Percentiles rank a stretch among this genome's conserved stretches.
These are phyloP conservation scores for Zymoseptoria tritici DNA, from an alignment of 2,329 filamentous ascomycete genomes.

Conservation along the genomic window DNA sequence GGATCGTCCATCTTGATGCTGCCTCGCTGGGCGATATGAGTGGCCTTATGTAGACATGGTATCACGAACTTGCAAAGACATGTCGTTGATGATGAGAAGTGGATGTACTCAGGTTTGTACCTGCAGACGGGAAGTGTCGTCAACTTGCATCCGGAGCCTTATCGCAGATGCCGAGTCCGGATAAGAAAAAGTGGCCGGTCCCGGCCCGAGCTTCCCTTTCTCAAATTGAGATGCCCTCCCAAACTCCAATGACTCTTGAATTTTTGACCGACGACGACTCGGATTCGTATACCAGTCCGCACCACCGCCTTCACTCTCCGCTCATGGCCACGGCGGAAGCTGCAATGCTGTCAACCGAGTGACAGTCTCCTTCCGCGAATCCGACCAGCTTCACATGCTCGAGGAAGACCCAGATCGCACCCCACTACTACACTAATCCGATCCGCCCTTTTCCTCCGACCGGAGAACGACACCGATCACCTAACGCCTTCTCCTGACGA, in stretches of 20 bases:
- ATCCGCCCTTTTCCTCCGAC: neutral
- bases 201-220: neutral
- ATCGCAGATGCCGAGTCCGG: too few relatives aligned
- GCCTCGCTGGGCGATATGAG: neutral
- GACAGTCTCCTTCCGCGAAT: neutral
- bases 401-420: neutral
- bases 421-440: neutral
- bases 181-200: neutral
- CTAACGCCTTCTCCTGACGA: neutral
- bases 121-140: neutral
- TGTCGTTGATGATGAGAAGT: neutral
- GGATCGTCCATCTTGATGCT: constrained; percentile 9
- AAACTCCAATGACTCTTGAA: neutral
- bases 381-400: neutral
- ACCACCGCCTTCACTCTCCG: neutral
- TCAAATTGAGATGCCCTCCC: neutral
- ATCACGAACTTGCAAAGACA: neutral
- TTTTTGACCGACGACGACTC: too few relatives aligned
- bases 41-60: neutral
- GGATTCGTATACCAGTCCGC: too few relatives aligned
- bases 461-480: neutral
- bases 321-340: neutral
- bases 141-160: neutral
- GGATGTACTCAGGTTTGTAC: too few relatives aligned
- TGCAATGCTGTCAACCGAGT: neutral